A percentile compares a stretch with the other conserved stretches of the same genome.
These are phyloP conservation scores for Arabidopsis arenosa DNA, from an alignment of 345 rosid species.

Conservation along the genomic window DNA sequence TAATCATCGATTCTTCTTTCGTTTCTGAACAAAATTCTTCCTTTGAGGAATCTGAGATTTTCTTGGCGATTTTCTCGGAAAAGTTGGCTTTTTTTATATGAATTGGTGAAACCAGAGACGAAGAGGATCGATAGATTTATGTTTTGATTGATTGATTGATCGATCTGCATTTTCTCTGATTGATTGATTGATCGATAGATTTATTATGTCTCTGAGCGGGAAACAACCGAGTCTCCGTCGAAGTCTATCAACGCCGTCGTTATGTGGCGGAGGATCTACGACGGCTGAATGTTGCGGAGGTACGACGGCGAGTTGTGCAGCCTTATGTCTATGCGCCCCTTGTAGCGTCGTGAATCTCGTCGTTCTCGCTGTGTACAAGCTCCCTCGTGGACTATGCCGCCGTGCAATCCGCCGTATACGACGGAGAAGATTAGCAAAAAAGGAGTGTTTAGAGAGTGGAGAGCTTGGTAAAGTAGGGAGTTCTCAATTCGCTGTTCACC, in stretches of 20 bases:
- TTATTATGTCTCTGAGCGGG: too few relatives aligned
- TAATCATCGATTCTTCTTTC: neutral
- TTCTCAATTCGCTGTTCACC: constrained; percentile 41
- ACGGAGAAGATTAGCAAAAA: constrained; percentile 35
- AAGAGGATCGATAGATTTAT: constrained; percentile 4
- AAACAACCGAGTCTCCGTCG: constrained; percentile 17
- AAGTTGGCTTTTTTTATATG: neutral
- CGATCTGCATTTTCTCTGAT: neutral
- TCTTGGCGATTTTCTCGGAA: constrained; percentile 11
- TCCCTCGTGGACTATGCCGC: constrained; percentile 60
- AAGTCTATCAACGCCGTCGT: constrained; percentile 14
- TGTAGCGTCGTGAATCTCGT: constrained; percentile 56
- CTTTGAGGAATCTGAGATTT: constrained; percentile 9
- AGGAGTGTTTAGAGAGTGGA: constrained; percentile 22
- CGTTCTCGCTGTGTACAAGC: constrained; percentile 55
- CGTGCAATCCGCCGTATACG: constrained; percentile 45
- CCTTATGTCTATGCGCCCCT: constrained; percentile 69
- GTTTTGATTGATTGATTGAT: neutral
- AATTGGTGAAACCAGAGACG: neutral
- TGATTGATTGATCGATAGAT: neutral
- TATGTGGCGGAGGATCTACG: constrained; percentile 29
- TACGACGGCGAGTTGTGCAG: constrained; percentile 71
- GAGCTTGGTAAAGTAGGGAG: constrained; percentile 42
- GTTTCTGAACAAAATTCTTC: neutral
- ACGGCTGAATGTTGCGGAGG: constrained; percentile 53